Base-by-base conservation (phyloP, 139 green algal genomes). In the Penium margaritaceum region DNA sequence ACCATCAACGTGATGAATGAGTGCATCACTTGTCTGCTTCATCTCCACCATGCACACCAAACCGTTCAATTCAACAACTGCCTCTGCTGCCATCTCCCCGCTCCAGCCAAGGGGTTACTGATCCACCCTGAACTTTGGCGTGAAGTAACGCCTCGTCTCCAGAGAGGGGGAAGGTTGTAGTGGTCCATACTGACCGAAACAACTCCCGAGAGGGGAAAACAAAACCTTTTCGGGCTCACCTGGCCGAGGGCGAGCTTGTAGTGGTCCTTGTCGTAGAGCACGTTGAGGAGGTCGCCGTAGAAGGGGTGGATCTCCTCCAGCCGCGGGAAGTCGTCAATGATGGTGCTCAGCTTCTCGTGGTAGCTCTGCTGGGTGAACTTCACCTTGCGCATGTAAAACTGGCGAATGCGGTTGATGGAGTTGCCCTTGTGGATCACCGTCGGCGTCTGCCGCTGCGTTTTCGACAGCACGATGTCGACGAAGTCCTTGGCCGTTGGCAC, bases 301-400 rank as follows among this genome's bases (percentile, higher is more conserved):
- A 99, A 99, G 30, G 95, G 95, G 81, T 99, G 95, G 58, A 99
- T 92, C 62, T 98, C 93, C 75, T 99, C 93, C 19, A 97, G 83
- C 21, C 76, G 75, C 6, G 95, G 94, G 72, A 99, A 99, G 79
- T 96, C 93, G 3, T 97, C 90, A 55, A 99, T 68, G 54, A 99
- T 98, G 12, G 81, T 81, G 1, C 85, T 86, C 2, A 98, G 83
- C 76, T 89, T 90, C 38, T 99, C 95, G 76, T 97, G 85, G 89
- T 90, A 98, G 69, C 83, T 96, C n/a, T 71, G 66, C 72, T 93
- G 88, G 4, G 94, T 97, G 72, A 89, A 94, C 76, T 96, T 88
- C 29, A 95, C 92, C 83, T 98, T 99, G 66, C 94, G 90, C 94
- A 98, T 99, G 85, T 99, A 99, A 63, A 99, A 99, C 76, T 92